Percentiles rank a stretch among this genome's conserved stretches.
These are phyloP conservation scores for Ampelomyces quisqualis DNA, from an alignment of 2,329 filamentous ascomycete species.

Conservation along the genomic window DNA sequence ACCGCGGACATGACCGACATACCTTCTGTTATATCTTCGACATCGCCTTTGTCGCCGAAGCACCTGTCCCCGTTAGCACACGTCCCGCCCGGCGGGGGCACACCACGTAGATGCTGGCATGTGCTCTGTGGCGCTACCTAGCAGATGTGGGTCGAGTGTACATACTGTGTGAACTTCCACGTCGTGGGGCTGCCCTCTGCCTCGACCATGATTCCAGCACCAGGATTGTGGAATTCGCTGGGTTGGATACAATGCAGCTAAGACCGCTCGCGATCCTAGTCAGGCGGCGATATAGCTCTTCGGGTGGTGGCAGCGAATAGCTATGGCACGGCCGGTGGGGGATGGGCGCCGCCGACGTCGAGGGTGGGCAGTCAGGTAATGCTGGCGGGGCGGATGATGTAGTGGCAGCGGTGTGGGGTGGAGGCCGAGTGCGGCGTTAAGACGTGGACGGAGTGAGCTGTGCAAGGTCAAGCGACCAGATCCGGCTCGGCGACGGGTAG, in stretches of 20 bases:
- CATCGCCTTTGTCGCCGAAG: conserved; percentile 99
- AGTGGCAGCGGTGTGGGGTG: conserved; percentile 28
- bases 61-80: conserved; percentile 62
- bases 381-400: conserved; percentile 27
- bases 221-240: conserved; percentile 15
- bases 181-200: conserved; percentile 90
- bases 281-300: conserved; percentile 8
- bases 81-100: too few species aligned
- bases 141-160: too few species aligned
- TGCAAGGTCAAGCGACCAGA: not conserved
- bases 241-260: conserved; percentile 18
- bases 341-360: conserved; percentile 34
- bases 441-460: conserved; percentile 10
- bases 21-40: conserved; percentile 98
- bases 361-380: conserved; percentile 25
- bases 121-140: too few species aligned
- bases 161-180: conserved; percentile 99
- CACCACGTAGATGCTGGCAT: too few species aligned
- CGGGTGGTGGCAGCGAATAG: conserved; percentile 12
- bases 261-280: conserved; percentile 10
- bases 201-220: conserved; percentile 79
- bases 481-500: conserved; percentile 20
- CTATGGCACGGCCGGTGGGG: conserved; percentile 13
- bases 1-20: conserved; percentile 24
- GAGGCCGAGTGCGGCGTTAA: conserved; percentile 18